Conservation (phyloP, 208 protist species). For the Leishmania lainsoni region DNA sequence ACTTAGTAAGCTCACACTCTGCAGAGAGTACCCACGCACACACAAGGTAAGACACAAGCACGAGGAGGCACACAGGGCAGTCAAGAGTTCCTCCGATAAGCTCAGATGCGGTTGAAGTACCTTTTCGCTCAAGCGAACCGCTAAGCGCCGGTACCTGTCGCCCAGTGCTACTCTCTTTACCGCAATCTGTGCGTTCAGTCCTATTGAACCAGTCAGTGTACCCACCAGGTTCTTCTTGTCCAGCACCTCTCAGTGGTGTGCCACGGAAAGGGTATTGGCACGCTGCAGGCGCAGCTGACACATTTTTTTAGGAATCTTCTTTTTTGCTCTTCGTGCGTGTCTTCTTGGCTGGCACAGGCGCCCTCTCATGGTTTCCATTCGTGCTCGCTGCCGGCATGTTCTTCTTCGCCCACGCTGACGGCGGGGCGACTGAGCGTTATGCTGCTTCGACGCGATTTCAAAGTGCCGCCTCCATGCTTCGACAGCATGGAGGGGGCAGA, state of each 20-base stretch:
- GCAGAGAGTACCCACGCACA: background rate
- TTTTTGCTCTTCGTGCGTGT: background rate
- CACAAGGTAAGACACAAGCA: background rate
- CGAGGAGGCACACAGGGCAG: background rate
- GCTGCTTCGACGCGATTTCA: background rate
- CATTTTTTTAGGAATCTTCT: constrained; percentile 11
- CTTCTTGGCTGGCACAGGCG: background rate
- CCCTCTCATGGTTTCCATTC: background rate
- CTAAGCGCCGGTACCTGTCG: background rate
- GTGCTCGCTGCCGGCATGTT: background rate
- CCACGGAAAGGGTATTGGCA: background rate
- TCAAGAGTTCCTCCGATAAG: background rate
- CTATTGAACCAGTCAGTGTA: background rate
- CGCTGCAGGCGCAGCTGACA: constrained; percentile 1
- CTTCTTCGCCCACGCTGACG: background rate
- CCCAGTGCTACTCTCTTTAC: no score
- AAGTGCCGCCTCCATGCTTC: background rate
- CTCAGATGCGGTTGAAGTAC: background rate
- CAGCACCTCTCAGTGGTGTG: constrained; percentile 11
- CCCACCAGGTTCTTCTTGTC: background rate
- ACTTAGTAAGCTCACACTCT: background rate
- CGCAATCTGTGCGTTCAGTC: background rate
- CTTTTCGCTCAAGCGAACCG: background rate
- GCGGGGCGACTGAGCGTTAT: background rate
- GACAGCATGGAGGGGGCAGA: background rate